Conservation (phyloP, 176 grass and related monocot species). For the Pharus latifolius region DNA sequence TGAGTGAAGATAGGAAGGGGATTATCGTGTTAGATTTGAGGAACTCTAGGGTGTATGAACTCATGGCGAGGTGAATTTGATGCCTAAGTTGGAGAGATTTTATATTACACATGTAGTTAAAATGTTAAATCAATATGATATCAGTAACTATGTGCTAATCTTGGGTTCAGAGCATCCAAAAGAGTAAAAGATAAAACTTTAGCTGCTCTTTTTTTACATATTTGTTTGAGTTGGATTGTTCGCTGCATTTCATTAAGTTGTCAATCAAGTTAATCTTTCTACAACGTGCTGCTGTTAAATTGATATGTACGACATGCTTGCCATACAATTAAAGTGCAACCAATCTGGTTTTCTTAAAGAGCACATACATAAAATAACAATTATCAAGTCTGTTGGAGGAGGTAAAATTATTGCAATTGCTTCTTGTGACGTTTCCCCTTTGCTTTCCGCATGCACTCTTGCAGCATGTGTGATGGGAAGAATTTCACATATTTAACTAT, state of each 20-base stretch:
- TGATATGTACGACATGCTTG: too few relatives aligned
- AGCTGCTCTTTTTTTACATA: not conserved
- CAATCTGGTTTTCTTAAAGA: too few relatives aligned
- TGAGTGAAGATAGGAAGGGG: too few relatives aligned
- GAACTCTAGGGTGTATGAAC: not conserved
- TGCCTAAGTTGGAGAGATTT: not conserved
- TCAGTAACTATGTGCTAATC: too few relatives aligned
- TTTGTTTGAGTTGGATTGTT: not conserved
- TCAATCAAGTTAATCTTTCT: not conserved
- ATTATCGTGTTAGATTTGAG: not conserved
- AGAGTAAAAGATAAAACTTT: not conserved
- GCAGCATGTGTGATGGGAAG: not conserved
- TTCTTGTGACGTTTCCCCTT: too few relatives aligned
- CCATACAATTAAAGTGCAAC: too few relatives aligned
- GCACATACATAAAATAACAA: too few relatives aligned
- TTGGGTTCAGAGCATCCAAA: too few relatives aligned
- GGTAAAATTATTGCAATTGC: too few relatives aligned
- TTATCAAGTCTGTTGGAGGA: too few relatives aligned
- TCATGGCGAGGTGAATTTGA: not conserved
- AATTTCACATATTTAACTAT: not conserved
- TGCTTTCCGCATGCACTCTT: not conserved
- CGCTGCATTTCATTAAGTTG: not conserved
- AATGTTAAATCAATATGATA: not conserved
- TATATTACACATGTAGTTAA: not conserved
- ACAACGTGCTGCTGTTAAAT: too few relatives aligned